Evolutionary conservation across 306 rosid genomes (phyloP).

Genomic region (Cucumis hystrix): DNA sequence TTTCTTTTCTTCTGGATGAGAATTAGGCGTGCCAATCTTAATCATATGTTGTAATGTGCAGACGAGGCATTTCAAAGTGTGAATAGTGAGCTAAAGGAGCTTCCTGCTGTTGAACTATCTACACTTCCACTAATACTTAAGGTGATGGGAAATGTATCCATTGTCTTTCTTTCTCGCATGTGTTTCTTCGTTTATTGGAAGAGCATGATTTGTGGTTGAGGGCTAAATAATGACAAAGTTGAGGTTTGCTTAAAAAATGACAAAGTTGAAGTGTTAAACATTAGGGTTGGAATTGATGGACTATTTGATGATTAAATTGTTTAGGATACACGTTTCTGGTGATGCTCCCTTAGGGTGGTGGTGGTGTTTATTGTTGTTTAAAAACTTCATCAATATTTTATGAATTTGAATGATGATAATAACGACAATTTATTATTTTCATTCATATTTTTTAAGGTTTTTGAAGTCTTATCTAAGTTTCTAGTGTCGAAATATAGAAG

Average conservation of each 20-base stretch:
- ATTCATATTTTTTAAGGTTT: neutral
- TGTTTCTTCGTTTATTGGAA: neutral
- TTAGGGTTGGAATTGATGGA: neutral
- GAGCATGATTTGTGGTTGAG: neutral
- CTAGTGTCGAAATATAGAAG: neutral
- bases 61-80: conserved; percentile 65
- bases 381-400: no score
- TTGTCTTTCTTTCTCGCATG: neutral
- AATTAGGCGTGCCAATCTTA: neutral
- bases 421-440: no score
- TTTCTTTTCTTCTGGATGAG: neutral
- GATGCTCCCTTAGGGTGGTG: neutral
- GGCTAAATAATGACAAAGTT: neutral
- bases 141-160: conserved; percentile 26
- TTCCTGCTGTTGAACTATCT: conserved; percentile 73
- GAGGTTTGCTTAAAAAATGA: neutral
- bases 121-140: conserved; percentile 78
- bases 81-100: conserved; percentile 65
- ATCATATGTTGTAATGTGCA: conserved; percentile 14
- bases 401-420: neutral
- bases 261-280: neutral
- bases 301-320: neutral
- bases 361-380: neutral
- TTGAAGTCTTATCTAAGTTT: neutral
- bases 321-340: neutral